phyloP scores from a whole-genome alignment of 2,329 filamentous ascomycete species.

The Dactylellina haptotyla region DNA sequence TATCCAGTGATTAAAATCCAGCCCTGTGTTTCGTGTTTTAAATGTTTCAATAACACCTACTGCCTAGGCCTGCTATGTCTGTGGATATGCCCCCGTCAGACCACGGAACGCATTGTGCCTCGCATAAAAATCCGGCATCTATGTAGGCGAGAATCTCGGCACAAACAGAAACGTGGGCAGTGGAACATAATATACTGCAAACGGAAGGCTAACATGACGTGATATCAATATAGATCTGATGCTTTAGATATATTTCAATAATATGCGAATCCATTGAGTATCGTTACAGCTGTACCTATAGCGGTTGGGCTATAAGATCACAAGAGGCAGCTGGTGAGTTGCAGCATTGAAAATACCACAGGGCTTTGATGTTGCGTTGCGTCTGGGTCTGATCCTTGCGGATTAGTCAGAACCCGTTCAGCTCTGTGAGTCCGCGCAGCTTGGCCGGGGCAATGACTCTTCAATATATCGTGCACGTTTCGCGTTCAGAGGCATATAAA shows the following conservation, averaged over 20 bases:
- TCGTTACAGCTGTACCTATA: too few species aligned
- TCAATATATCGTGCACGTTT: slow-evolving; percentile 8
- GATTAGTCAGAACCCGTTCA: neutral
- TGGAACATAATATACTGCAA: neutral
- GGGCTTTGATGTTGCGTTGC: slow-evolving; percentile 3
- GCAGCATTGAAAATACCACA: slow-evolving; percentile 20
- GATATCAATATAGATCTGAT: too few species aligned
- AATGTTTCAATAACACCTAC: slow-evolving; percentile 22
- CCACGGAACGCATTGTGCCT: slow-evolving; percentile 18
- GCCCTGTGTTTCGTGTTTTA: slow-evolving; percentile 37
- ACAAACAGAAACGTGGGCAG: slow-evolving; percentile 8
- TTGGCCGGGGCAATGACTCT: slow-evolving; percentile 22
- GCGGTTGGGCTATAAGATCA: too few species aligned
- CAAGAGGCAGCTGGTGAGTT: neutral
- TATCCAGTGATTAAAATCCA: too few species aligned
- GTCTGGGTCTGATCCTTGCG: neutral
- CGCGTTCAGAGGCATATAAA: slow-evolving; percentile 24
- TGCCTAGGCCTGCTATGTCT: slow-evolving; percentile 1
- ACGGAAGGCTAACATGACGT: too few species aligned
- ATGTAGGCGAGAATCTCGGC: slow-evolving; percentile 7
- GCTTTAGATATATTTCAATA: too few species aligned
- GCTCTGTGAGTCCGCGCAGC: slow-evolving; percentile 6
- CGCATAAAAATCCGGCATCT: slow-evolving; percentile 8
- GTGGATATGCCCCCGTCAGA: slow-evolving; percentile 3
- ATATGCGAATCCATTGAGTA: too few species aligned